A percentile compares a stretch with the other conserved stretches of the same genome.
Conservation (phyloP, 768 basidiomycete species). For the Rhodocollybia butyracea region DNA sequence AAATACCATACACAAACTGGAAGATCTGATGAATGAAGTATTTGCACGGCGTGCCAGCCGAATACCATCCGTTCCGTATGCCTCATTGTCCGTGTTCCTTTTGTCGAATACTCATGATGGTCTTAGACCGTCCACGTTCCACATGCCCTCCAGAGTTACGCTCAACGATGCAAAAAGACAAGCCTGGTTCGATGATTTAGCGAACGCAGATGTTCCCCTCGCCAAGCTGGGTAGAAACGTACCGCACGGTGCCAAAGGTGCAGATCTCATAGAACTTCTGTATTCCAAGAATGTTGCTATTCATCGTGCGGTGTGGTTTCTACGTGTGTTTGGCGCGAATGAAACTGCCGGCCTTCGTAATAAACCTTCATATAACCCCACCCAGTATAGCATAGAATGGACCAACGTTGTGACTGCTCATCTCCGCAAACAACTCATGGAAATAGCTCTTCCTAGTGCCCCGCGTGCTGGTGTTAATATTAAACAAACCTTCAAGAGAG, state of each 20-base stretch:
- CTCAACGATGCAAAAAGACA: constrained; percentile 76
- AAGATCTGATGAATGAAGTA: constrained; percentile 75
- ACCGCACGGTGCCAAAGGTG: constrained; percentile 83
- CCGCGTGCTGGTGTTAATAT: constrained; percentile 75
- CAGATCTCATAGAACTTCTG: constrained; percentile 77
- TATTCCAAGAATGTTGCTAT: constrained; percentile 76
- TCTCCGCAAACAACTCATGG: constrained; percentile 77
- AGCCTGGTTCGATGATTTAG: constrained; percentile 81
- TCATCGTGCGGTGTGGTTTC: constrained; percentile 82
- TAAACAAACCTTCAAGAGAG: constrained; percentile 81
- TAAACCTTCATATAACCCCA: constrained; percentile 77
- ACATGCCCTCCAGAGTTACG: constrained; percentile 80
- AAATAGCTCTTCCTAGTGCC: constrained; percentile 77
- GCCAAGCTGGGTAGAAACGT: constrained; percentile 82
- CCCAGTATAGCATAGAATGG: constrained; percentile 84
- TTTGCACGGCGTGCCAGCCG: constrained; percentile 60
- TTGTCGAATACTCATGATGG: neutral
- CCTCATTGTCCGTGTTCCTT: constrained; percentile 6
- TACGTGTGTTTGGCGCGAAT: constrained; percentile 83
- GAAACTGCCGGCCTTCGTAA: constrained; percentile 80
- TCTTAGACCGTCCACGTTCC: constrained; percentile 62
- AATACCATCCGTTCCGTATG: constrained; percentile 63
- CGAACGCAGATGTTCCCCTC: constrained; percentile 76
- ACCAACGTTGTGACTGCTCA: constrained; percentile 77
- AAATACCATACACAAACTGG: constrained; percentile 55